phyloP scores from a whole-genome alignment of 2,329 filamentous ascomycete species.

The Clonostachys solani region DNA sequence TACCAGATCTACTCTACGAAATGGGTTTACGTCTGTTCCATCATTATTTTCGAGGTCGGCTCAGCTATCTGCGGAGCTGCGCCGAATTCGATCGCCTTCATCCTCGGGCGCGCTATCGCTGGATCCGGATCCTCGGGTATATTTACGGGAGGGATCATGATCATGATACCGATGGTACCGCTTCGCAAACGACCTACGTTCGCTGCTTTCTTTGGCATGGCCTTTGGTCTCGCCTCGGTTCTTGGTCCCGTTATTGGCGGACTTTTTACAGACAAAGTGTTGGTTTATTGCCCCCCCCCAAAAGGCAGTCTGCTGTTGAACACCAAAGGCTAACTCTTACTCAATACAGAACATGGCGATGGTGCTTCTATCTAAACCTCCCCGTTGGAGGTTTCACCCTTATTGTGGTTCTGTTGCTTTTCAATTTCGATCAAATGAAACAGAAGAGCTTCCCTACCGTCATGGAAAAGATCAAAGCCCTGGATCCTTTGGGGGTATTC shows the following conservation, averaged over 20 bases:
- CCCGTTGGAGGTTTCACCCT: conserved; percentile 16
- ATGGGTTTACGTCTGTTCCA: conserved; percentile 13
- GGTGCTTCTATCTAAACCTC: conserved; percentile 24
- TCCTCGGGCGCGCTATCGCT: conserved; percentile 25
- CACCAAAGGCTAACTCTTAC: neutral
- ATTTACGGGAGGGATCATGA: conserved; percentile 47
- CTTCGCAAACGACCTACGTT: conserved; percentile 1
- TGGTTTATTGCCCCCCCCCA: conserved; percentile 8
- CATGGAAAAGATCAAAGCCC: conserved; percentile 5
- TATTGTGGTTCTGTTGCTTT: conserved; percentile 14
- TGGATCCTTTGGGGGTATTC: conserved; percentile 14
- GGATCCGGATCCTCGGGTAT: conserved; percentile 32
- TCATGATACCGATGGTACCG: neutral
- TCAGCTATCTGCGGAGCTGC: conserved; percentile 21
- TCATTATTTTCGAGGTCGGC: conserved; percentile 15
- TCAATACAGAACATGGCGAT: conserved; percentile 26
- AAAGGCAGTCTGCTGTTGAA: conserved; percentile 1
- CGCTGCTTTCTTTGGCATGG: conserved; percentile 34
- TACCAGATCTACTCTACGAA: conserved; percentile 47
- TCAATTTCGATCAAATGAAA: conserved; percentile 27
- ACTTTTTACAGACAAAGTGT: conserved; percentile 37
- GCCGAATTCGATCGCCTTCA: conserved; percentile 19
- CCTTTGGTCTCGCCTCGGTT: conserved; percentile 42
- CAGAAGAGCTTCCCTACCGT: conserved; percentile 25
- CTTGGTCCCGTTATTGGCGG: conserved; percentile 44